Base-by-base conservation (phyloP, 129 eudicot species). In the Saussurea involucrata region DNA sequence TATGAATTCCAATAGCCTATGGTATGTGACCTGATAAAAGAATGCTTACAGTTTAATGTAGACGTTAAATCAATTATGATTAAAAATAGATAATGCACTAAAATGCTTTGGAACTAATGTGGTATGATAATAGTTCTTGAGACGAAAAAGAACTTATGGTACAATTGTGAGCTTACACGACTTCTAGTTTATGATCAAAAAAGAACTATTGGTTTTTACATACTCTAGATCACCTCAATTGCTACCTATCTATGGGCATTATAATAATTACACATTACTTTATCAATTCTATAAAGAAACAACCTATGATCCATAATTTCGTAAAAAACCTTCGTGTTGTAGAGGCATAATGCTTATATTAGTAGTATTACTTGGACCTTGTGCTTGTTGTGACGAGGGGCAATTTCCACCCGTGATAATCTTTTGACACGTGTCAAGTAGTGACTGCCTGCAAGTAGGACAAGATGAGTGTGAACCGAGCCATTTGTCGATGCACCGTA, bases 401-500 rank as follows among this genome's bases (percentile, higher is more conserved):
- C 64, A 75, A 33, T 68, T 66, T 63, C 83, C 76, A 24, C 86
- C 83, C 0, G 72, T 72, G 24, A 81, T 77, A 7, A 90, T 92
- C 74, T 90, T 92, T 69, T 89, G 88, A 44, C 96, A 90, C 2
- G 93, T 90, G 34, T 92, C 90, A 61, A 85, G 81, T n/a, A 90
- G 84, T 36, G 91, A 88, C 74, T 93, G 86, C 28, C 98, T 83
- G 55, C 98, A 93, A 65, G 96, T 93, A 21, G 98, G 98, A 83
- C 98, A 93, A 8, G 98, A 93, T 0, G 98, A 93, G 83, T 93
- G 98, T 0, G 92, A 86, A 57, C 66, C 70, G 0, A 93, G 85
- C 98, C 98, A 93, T 77, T 78, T 93, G 69, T 93, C 98, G 9
- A 93, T 88, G 83, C 98, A 93, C 28, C 87, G 66, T 25, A 86